Evolutionary conservation across 129 eudicot genomes (phyloP).

Genomic region (Chrysanthemum makinoi): DNA sequence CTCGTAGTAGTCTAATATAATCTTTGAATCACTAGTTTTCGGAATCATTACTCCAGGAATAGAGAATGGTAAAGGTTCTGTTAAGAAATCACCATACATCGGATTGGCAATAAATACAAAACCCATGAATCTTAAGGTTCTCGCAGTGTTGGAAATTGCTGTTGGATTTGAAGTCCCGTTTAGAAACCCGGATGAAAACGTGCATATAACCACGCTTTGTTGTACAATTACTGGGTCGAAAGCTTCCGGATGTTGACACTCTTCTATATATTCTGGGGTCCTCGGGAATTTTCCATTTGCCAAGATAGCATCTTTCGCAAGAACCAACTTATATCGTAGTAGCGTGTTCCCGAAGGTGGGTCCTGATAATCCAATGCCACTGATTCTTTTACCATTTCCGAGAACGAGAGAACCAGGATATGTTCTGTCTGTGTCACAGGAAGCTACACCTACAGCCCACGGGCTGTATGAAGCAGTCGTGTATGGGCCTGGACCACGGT

Average conservation of each 20-base stretch:
- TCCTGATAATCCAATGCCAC: constrained; percentile 81
- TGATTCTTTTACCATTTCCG: constrained; percentile 61
- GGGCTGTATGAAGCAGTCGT: constrained; percentile 75
- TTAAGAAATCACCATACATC: constrained; percentile 70
- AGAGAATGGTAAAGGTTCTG: constrained; percentile 77
- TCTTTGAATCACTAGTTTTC: constrained; percentile 62
- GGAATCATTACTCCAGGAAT: constrained; percentile 90
- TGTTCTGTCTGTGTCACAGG: constrained; percentile 63
- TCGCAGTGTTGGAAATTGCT: constrained; percentile 58
- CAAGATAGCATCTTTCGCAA: constrained; percentile 76
- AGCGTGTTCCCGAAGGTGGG: constrained; percentile 56
- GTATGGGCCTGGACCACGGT: constrained; percentile 75
- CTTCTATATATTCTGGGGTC: constrained; percentile 63
- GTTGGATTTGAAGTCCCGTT: constrained; percentile 63
- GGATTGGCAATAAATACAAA: constrained; percentile 79
- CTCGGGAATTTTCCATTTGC: constrained; percentile 53
- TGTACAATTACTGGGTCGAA: constrained; percentile 53
- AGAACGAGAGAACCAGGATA: constrained; percentile 66
- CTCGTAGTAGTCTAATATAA: constrained; percentile 67
- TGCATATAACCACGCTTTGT: constrained; percentile 80
- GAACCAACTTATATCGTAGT: constrained; percentile 57
- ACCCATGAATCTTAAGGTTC: constrained; percentile 56
- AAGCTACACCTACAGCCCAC: constrained; percentile 79
- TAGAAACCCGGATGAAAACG: constrained; percentile 69
- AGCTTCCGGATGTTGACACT: constrained; percentile 86